Percentiles rank a stretch among this genome's conserved stretches.
phyloP scores from a whole-genome alignment of 805 yeast species.

The Wickerhamomyces silvicola region DNA sequence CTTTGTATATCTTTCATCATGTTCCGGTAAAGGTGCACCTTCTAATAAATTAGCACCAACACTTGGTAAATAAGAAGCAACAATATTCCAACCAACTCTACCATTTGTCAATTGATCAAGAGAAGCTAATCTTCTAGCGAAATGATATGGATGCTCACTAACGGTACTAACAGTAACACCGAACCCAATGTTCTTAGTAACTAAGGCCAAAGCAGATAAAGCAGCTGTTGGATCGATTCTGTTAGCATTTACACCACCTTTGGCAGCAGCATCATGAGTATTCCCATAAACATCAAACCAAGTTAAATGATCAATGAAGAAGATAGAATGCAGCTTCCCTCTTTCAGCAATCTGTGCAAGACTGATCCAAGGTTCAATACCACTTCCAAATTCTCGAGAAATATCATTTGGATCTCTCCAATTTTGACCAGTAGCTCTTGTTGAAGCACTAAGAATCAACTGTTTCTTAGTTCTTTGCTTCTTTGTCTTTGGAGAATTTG shows the following conservation, averaged over 20 bases:
- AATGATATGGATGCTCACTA: conserved; percentile 35
- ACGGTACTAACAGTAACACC: conserved; percentile 36
- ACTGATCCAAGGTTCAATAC: conserved; percentile 20
- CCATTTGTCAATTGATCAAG: conserved; percentile 36
- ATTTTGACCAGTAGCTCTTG: neutral
- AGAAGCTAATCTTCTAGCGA: conserved; percentile 34
- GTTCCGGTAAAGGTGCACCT: too few species aligned
- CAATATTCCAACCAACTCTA: conserved; percentile 38
- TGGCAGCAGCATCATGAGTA: conserved; percentile 26
- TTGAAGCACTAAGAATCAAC: conserved; percentile 4
- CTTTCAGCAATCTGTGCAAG: conserved; percentile 28
- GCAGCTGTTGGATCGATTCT: conserved; percentile 27
- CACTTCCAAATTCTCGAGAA: neutral
- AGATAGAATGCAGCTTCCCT: conserved; percentile 30
- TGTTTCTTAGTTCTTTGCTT: conserved; percentile 1
- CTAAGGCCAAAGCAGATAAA: conserved; percentile 32
- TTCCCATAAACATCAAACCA: conserved; percentile 30
- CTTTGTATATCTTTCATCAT: too few species aligned
- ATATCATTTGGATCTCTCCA: conserved; percentile 7
- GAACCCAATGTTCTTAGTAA: conserved; percentile 30
- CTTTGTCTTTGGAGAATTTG: too few species aligned
- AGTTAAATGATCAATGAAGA: conserved; percentile 32
- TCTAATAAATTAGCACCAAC: too few species aligned
- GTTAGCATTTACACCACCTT: conserved; percentile 19
- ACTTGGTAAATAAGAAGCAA: too few species aligned